phyloP scores from a whole-genome alignment of 2,329 filamentous ascomycete species.

The Diaporthe citriasiana region DNA sequence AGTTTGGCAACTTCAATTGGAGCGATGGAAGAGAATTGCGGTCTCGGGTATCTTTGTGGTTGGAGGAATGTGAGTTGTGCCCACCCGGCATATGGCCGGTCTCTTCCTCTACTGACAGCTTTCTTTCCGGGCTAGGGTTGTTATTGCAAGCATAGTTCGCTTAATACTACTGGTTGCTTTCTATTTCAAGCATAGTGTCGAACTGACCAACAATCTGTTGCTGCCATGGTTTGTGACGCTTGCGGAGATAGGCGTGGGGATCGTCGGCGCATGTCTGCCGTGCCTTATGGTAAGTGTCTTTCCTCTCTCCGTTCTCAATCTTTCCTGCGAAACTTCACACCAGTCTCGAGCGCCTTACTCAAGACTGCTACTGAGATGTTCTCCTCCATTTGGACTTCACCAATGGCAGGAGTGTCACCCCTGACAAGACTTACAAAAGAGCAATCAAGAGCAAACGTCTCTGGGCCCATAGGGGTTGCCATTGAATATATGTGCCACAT shows the following conservation, averaged over 20 bases:
- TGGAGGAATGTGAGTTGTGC: constrained; percentile 16
- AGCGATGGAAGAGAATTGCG: constrained; percentile 25
- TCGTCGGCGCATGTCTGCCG: constrained; percentile 15
- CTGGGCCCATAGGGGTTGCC: too few relatives aligned
- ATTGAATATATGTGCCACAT: too few relatives aligned
- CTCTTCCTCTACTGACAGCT: not conserved
- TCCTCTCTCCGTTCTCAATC: not conserved
- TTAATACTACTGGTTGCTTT: constrained; percentile 18
- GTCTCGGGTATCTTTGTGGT: constrained; percentile 23
- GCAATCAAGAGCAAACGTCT: not conserved
- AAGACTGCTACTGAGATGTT: not conserved
- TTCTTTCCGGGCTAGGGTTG: not conserved
- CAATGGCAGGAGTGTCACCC: not conserved
- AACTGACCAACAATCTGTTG: constrained; percentile 14
- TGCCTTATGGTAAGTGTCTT: constrained; percentile 19
- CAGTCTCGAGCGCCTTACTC: not conserved
- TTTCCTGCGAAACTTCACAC: not conserved
- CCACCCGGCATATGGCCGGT: not conserved
- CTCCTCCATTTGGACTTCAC: not conserved
- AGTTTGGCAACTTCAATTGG: constrained; percentile 24
- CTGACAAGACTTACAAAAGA: not conserved
- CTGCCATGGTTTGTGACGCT: constrained; percentile 21
- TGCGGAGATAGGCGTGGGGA: constrained; percentile 23
- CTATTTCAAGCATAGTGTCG: constrained; percentile 13
- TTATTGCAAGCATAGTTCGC: constrained; percentile 19